These are phyloP conservation scores for Pulveroboletus sp. DNA, from an alignment of 768 basidiomycete species.

Conservation along the genomic window DNA sequence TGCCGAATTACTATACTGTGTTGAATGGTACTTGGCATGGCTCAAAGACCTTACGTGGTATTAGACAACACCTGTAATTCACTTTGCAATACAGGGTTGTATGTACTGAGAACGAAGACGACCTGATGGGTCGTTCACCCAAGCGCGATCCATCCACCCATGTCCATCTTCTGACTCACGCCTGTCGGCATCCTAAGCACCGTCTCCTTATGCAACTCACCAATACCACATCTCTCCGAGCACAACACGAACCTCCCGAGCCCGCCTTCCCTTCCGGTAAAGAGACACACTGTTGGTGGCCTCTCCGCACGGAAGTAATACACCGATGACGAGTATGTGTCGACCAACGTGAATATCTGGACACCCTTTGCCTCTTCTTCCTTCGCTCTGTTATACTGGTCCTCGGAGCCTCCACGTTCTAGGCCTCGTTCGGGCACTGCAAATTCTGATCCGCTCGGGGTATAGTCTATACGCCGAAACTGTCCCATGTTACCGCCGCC, in stretches of 20 bases:
- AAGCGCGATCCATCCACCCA: not conserved
- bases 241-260: conserved; percentile 21
- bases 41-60: too few relatives aligned
- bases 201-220: conserved; percentile 18
- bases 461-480: conserved; percentile 3
- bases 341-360: conserved; percentile 14
- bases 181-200: conserved; percentile 18
- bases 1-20: too few relatives aligned
- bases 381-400: not conserved
- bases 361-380: not conserved
- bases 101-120: not conserved
- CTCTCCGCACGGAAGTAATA: conserved; percentile 16
- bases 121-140: not conserved
- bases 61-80: too few relatives aligned
- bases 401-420: conserved; percentile 2
- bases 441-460: conserved; percentile 15
- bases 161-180: not conserved
- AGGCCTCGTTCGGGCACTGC: not conserved
- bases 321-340: conserved; percentile 11
- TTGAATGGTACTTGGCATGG: too few relatives aligned
- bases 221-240: conserved; percentile 14
- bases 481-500: conserved; percentile 5
- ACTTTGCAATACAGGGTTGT: too few relatives aligned
- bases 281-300: conserved; percentile 20
- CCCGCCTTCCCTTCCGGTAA: conserved; percentile 19